Base-by-base conservation (phyloP, 768 basidiomycete species). In the Auricularia auricula-judae region DNA sequence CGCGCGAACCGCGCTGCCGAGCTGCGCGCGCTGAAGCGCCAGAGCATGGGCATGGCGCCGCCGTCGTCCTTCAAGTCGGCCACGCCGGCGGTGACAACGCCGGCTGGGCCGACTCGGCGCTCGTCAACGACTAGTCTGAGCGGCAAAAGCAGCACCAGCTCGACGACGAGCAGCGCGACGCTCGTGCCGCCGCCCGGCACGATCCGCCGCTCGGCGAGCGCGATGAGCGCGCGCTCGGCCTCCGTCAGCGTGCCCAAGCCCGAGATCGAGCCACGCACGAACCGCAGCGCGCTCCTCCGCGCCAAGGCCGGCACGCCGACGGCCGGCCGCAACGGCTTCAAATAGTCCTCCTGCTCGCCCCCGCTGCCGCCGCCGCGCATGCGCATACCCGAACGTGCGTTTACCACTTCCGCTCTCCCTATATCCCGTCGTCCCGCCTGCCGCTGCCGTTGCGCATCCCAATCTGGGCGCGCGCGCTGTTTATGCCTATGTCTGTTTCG, bases 1-100 rank as follows among this genome's bases (percentile, higher is more conserved):
- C 78, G 88, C 53, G 85, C 91, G 86, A 87, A 88, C 1, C 83
- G 84, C 36, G 89, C 91, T 3, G 87, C 90, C 1, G 79, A 87
- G 11, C 75, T 92, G 63, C 63, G 66, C n/a, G 56, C 56, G 29
- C 29, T 35, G 16, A 59, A 59, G 23, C 56, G 56, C 23, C 63
- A 79, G 89, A 64, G 70, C 58, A 47, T 61, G 53, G 64, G 60
- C 36, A 36, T n/a, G 14, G 62, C 62, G 14, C 62, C 65, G 21
- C 65, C 65, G n/a, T 23, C 62, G 21, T 63, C 62, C 8, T 65
- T 63, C 53, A 51, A 60, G 35, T 63, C 34, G 5, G 36, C 43
- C 16, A n/a, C 61, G 34, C 29, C 36, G 23, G 29, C 29, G 29
- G 29, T 29, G 29, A 42, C 33, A 14, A 8, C n/a, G 18, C 35